Evolutionary conservation across 345 rosid genomes (phyloP), one percentile per base, ranked within the genome.

Genomic region (Lepidium africanum): DNA sequence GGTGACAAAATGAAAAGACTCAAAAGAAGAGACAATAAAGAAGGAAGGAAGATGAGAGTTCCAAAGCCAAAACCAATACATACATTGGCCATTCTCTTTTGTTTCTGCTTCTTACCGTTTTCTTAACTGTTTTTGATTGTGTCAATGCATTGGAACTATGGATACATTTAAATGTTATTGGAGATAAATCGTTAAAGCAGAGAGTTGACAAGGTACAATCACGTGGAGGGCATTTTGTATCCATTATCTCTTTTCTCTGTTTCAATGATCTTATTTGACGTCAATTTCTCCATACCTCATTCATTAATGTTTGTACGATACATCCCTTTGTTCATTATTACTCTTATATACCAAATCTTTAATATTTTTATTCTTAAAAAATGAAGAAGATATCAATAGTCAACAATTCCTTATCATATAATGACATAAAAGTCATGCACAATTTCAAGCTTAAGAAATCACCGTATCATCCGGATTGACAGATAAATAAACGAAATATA

Each of bases 271-370:
- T 30, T 65, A n/a, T 36, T 40, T 59, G 58, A 59, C 58, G 66
- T 73, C 72, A 30, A 27, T 47, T 65, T 59, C 65, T 49, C 71
- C 71, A 73, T 73, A 59, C 72, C 67, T 51, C 61, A 73, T 73
- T 73, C 67, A 73, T 65, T 73, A 30, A 30, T 30, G 72, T 49
- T 49, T 47, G 71, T 64, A 56, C 59, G 30, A 64, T 56, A 23
- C 63, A 36, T 0, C 39, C 40, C 51, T 56, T 72, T 47, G 65
- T 64, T 72, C 71, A 57, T 48, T 58, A 63, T 64, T 37, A n/a
- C n/a, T n/a, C n/a, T n/a, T n/a, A 46, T 38, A 32, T 53, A 33
- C 45, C 52, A 30, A 36, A 16, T 69, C 27, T n/a, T 59, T 59
- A 10, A 13, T 37, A 72, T 30, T 46, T 21, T 21, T 56, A 45